These are phyloP conservation scores for Podospora tetraspora DNA, from an alignment of 495 filamentous ascomycete species.

Conservation along the genomic window DNA sequence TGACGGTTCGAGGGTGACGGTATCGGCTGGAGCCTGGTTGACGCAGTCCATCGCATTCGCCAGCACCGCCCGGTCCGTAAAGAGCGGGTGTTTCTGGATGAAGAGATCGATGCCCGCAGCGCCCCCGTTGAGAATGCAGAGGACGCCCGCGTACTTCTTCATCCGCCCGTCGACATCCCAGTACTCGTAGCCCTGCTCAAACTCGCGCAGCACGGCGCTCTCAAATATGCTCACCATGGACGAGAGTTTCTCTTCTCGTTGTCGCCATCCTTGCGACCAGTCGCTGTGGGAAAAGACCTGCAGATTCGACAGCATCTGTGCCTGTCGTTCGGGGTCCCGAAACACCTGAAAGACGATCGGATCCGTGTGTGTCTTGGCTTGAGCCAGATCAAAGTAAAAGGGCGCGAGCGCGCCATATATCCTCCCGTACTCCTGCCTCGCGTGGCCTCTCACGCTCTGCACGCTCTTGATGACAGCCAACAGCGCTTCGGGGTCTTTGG, in stretches of 20 bases:
- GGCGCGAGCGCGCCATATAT: conserved; percentile 83
- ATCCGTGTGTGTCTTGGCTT: conserved; percentile 68
- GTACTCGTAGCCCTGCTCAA: conserved; percentile 85
- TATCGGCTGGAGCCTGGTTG: conserved; percentile 54
- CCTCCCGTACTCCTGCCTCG: conserved; percentile 84
- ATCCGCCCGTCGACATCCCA: conserved; percentile 85
- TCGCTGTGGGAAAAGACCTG: conserved; percentile 74
- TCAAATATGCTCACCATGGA: conserved; percentile 82
- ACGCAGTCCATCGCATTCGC: conserved; percentile 81
- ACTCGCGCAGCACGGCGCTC: conserved; percentile 82
- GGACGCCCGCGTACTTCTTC: conserved; percentile 80
- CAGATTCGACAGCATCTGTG: conserved; percentile 77
- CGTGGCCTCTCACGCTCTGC: conserved; percentile 77
- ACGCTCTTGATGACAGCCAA: conserved; percentile 62
- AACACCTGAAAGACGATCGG: conserved; percentile 81
- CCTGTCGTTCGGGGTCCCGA: conserved; percentile 81
- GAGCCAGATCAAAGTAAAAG: conserved; percentile 77
- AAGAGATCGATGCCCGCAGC: conserved; percentile 73
- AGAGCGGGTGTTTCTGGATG: conserved; percentile 79
- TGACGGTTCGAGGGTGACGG: conserved; percentile 69
- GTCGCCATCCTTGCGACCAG: conserved; percentile 63
- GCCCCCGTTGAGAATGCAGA: conserved; percentile 78
- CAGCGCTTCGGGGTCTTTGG: conserved; percentile 51
- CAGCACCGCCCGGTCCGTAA: conserved; percentile 64
- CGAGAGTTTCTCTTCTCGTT: conserved; percentile 63